Base-by-base conservation (phyloP, 129 eudicot genomes). In the Flaveria linearis region DNA sequence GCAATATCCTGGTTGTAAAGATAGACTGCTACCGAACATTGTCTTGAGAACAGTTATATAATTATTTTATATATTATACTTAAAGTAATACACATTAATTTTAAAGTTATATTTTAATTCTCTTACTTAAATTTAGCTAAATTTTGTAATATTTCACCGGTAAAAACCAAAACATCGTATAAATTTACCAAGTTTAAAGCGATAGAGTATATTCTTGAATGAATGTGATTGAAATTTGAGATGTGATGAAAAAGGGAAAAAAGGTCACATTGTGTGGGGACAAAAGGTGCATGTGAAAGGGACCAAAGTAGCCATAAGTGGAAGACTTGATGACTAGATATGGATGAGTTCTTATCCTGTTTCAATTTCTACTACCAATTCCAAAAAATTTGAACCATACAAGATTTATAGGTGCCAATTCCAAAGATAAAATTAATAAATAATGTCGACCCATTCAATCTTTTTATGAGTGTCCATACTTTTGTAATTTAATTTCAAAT, bases 281-380 rank as follows among this genome's bases (percentile, higher is more conserved):
- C 64, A 70, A 80, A 76, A 22, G 23, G 67, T 39, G 20, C 61
- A 55, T 50, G 11, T 80, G 82, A 74, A 78, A 84, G 63, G 64
- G 76, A 75, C 84, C 72, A 72, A 61, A 61, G 67, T 72, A 65
- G 78, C 76, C 84, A 68, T 60, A 77, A 51, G 78, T 72, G 81
- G 75, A 86, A 84, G 69, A 69, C 13, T 71, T 78, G 82, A 72
- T 90, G 96, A 90, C 85, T 90, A 76, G 93, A 88, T 84, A 53
- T 87, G 83, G 87, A 86, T 83, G 86, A 67, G 78, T 80, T 75
- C 87, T 82, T 76, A 85, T 74, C 86, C 88, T 72, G 33, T 81
- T 84, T 80, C 81, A 66, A 25, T 52, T 73, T 80, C 70, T 52
- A 12, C 63, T 43, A 45, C 58, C 60, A 53, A 41, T 42, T 80